phyloP scores from a whole-genome alignment of 1,284 basidiomycete species.

The Sporisorium sorghi region DNA sequence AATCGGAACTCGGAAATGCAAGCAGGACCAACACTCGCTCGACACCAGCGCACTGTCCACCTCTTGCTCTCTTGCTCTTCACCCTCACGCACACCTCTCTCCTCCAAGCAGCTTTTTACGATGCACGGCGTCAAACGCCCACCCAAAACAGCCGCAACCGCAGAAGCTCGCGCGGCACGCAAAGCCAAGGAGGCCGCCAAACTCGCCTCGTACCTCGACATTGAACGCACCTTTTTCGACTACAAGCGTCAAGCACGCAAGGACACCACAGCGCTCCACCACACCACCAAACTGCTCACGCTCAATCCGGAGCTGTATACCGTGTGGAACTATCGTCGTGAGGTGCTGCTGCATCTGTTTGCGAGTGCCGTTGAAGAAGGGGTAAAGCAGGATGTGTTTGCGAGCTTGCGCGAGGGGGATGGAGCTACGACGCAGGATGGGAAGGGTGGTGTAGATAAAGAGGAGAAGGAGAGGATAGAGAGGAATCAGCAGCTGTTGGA shows the following conservation, averaged over 20 bases:
- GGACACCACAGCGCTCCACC: conserved; percentile 42
- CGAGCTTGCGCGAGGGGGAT: conserved; percentile 12
- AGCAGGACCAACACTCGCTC: conserved; percentile 1
- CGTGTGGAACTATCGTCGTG: conserved; percentile 66
- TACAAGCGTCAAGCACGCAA: conserved; percentile 26
- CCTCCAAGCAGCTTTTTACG: too few relatives aligned
- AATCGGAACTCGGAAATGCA: conserved; percentile 13
- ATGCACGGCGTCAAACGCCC: conserved; percentile 57
- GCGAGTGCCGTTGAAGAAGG: background rate
- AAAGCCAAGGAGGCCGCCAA: conserved; percentile 60
- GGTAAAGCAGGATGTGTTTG: conserved; percentile 47
- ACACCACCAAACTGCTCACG: conserved; percentile 58
- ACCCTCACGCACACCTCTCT: background rate
- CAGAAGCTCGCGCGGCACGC: conserved; percentile 46
- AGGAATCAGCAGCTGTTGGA: conserved; percentile 35
- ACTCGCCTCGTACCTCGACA: conserved; percentile 45
- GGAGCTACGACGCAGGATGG: background rate
- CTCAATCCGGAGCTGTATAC: conserved; percentile 68
- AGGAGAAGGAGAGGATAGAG: conserved; percentile 1
- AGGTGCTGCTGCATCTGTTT: conserved; percentile 55
- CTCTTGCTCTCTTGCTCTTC: background rate
- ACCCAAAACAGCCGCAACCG: conserved; percentile 26
- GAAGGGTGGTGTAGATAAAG: background rate
- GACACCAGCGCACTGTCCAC: background rate
- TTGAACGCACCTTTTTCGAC: conserved; percentile 51